These are phyloP conservation scores for Mycena olivaceomarginata DNA, from an alignment of 768 basidiomycete genomes.

Conservation along the genomic window DNA sequence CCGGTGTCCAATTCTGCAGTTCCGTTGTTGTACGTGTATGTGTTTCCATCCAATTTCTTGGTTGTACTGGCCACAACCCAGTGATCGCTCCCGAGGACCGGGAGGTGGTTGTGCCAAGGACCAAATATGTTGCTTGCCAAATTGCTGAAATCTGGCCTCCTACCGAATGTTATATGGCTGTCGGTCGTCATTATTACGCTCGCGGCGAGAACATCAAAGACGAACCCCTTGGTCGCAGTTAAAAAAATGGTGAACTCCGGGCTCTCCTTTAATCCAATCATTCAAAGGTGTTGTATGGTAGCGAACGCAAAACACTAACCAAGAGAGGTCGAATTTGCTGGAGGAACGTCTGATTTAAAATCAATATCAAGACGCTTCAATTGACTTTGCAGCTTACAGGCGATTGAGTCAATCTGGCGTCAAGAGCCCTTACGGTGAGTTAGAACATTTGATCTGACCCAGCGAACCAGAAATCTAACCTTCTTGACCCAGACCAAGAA, in stretches of 20 bases:
- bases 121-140: neutral
- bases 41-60: conserved; percentile 19
- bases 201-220: neutral
- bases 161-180: conserved; percentile 5
- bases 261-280: conserved; percentile 4
- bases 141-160: neutral
- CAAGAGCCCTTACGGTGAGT: no score
- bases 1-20: conserved; percentile 24
- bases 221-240: neutral
- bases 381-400: no score
- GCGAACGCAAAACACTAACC: no score
- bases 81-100: conserved; percentile 6
- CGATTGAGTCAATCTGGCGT: no score
- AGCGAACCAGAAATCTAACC: no score
- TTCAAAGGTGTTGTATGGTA: no score
- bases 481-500: no score
- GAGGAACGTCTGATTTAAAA: no score
- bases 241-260: conserved; percentile 16
- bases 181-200: neutral
- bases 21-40: conserved; percentile 11
- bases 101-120: conserved; percentile 12
- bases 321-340: no score
- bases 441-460: no score
- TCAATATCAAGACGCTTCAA: no score
- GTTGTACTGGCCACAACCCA: neutral